A percentile compares a stretch with the other conserved stretches of the same genome.
Conservation (phyloP, 768 basidiomycete species). For the Auricularia cornea region DNA sequence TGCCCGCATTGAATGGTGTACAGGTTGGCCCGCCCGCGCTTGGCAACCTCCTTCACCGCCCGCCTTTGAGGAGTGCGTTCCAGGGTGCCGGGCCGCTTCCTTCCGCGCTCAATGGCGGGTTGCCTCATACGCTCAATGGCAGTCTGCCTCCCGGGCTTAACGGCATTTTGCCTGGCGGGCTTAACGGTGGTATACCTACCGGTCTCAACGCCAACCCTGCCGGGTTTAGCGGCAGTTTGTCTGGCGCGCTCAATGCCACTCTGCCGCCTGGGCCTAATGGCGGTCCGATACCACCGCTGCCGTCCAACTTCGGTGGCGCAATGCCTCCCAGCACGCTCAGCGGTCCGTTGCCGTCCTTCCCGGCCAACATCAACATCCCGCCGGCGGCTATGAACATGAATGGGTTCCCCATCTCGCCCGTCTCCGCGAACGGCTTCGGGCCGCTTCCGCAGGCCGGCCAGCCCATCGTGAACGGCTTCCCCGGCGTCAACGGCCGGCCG, state of each 20-base stretch:
- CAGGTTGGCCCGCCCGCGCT: neutral
- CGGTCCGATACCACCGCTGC: no score
- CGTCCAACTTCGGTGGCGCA: no score
- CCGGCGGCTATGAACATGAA: slow-evolving; percentile 26
- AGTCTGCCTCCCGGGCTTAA: no score
- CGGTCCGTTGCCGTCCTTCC: slow-evolving; percentile 15
- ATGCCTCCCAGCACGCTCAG: slow-evolving; percentile 1
- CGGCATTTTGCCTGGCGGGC: no score
- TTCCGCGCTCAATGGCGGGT: no score
- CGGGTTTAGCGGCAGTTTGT: no score
- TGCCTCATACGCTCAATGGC: no score
- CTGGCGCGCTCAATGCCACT: neutral
- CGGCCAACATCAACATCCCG: slow-evolving; percentile 20
- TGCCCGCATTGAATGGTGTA: slow-evolving; percentile 9
- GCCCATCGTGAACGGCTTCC: neutral
- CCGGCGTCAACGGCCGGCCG: neutral
- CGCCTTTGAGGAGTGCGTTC: no score
- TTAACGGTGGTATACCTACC: no score
- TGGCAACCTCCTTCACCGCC: no score
- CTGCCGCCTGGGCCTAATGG: slow-evolving; percentile 7
- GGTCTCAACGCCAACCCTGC: no score
- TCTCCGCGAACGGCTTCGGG: slow-evolving; percentile 15
- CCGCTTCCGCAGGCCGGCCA: neutral
- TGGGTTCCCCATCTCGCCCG: slow-evolving; percentile 3
- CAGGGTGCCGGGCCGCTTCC: no score